phyloP scores from a whole-genome alignment of 306 rosid species.

The Psophocarpus tetragonolobus region DNA sequence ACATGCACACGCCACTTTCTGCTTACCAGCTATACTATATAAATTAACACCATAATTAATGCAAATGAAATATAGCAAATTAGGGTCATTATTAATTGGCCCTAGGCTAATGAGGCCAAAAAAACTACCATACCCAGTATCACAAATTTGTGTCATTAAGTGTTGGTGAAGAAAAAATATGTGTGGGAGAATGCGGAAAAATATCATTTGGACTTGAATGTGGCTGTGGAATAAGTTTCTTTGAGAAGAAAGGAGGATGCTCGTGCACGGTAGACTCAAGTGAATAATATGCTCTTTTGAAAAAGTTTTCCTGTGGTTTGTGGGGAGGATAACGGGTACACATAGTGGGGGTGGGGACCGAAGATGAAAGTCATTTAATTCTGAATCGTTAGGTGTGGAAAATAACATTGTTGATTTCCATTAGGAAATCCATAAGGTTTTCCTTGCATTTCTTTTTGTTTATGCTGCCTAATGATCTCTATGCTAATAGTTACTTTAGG shows the following conservation, averaged over 20 bases:
- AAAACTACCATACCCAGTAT: background rate
- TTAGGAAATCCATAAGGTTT: background rate
- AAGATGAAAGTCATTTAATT: constrained; percentile 32
- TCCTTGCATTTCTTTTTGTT: constrained; percentile 31
- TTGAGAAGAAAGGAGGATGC: constrained; percentile 50
- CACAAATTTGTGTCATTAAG: background rate
- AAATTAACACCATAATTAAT: background rate
- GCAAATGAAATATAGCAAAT: background rate
- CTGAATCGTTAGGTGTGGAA: constrained; percentile 14
- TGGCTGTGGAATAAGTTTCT: constrained; percentile 44
- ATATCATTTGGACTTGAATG: constrained; percentile 27
- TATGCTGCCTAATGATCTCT: constrained; percentile 30
- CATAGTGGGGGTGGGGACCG: constrained; percentile 47
- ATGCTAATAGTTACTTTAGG: constrained; percentile 13
- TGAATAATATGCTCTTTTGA: constrained; percentile 38
- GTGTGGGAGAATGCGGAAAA: constrained; percentile 21
- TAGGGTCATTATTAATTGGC: background rate
- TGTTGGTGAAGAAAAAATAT: background rate
- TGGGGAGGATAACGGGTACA: constrained; percentile 33
- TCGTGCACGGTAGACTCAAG: constrained; percentile 31
- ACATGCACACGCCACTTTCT: background rate
- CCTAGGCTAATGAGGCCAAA: background rate
- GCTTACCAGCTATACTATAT: background rate
- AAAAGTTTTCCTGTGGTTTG: constrained; percentile 42
- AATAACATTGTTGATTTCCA: background rate